Evolutionary conservation across 441 rosid species (phyloP), one percentile per base, ranked within the genome.

Genomic region (Rhodomyrtus psidioides): DNA sequence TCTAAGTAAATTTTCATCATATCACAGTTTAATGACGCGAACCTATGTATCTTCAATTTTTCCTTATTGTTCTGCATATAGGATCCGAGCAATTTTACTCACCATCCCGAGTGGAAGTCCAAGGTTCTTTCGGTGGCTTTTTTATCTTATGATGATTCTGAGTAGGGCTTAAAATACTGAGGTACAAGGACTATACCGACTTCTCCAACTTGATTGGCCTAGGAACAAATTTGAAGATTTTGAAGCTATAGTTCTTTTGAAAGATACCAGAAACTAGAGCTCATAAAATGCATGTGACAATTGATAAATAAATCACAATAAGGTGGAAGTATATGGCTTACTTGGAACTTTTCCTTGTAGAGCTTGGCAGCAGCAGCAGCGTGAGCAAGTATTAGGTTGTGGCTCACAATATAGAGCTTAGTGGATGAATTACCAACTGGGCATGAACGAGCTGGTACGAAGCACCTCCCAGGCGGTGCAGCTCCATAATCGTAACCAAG

Each of bases 361-460:
- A 90, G 91, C 53, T 39, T 55, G 39, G 62, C 90, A 46, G 34
- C 34, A 34, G 81, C 93, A 4, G 91, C 23, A 24, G 91, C 93
- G 49, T 91, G 92, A 46, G 91, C 93, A 56, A 91, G 90, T 53
- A 91, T 24, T 44, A 84, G 46, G 84, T 91, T 86, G 75, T 89
- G 93, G 39, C 79, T 74, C 13, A 21, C 90, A 62, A 89, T 76
- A 81, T 90, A 91, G 34, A 91, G 93, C 84, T 91, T 92, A 2
- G 87, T 88, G 21, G 92, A 82, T 24, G 89, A 86, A 85, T 91
- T 89, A 15, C 93, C 93, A 15, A 55, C 53, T 3, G 44, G 24
- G 21, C 92, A 90, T 1, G 24, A 14, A n/a, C 9, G 83, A 6
- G 84, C 76, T 44, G 86, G 83, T 10, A 55, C 23, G 0, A 91